Conservation (phyloP, 23 red algal genomes). For the Gracilaria caudata region DNA sequence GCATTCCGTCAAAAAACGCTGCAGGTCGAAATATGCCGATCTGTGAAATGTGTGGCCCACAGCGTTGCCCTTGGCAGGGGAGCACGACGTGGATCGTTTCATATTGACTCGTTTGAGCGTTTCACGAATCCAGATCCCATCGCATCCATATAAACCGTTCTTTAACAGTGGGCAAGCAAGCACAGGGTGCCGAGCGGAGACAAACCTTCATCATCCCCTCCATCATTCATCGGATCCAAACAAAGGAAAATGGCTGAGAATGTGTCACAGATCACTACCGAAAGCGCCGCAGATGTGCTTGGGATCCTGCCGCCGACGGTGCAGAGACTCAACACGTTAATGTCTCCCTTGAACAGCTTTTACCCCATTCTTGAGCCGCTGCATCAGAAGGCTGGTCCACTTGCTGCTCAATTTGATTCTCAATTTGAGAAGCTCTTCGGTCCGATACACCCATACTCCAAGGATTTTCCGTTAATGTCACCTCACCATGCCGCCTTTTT, state of each 20-base stretch:
- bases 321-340: neutral
- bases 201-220: neutral
- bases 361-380: neutral
- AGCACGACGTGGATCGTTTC: neutral
- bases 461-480: constrained; percentile 52
- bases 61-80: no score
- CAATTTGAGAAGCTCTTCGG: constrained; percentile 27
- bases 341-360: constrained; percentile 11
- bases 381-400: constrained; percentile 6
- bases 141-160: no score
- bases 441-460: constrained; percentile 56
- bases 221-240: neutral
- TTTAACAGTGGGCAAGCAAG: no score
- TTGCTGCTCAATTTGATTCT: constrained; percentile 27
- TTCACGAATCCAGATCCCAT: no score
- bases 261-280: neutral
- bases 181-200: no score
- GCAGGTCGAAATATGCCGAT: neutral
- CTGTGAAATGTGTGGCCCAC: constrained; percentile 19
- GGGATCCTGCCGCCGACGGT: constrained; percentile 15
- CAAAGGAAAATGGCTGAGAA: neutral
- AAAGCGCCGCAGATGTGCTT: neutral
- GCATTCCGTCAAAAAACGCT: neutral
- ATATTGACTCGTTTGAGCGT: neutral
- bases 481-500: constrained; percentile 53